Base-by-base conservation (phyloP, 1,284 basidiomycete genomes). In the Trichosporon sp. region DNA sequence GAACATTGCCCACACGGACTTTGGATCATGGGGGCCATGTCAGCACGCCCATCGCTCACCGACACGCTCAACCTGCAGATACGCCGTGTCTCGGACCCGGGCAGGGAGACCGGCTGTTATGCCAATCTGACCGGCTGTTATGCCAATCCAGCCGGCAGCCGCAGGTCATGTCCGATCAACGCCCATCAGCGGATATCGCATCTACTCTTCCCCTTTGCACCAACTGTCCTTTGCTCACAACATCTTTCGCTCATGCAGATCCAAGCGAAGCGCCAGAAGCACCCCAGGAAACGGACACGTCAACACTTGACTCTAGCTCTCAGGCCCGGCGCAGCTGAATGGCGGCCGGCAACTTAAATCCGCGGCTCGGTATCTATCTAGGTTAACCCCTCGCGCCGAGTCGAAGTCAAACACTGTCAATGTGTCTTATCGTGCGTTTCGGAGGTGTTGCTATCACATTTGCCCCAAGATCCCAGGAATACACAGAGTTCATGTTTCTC, bases 281-380 rank as follows among this genome's bases (percentile, higher is more conserved):
- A 48, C 21, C 51, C 51, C 51, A 16, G 16, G n/a, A 5, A 54
- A 11, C 10, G 51, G 51, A 54, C 51, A 54, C 51, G 51, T 54
- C 19, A 10, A 5, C 51, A 21, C 1, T 19, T 26, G 5, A 16
- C 51, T 54, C 51, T 26, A 26, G 51, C 6, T 54, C 26, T 54
- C 51, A 54, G 51, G 51, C 51, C 51, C 51, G n/a, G 19, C 19
- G n/a, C 19, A n/a, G 51, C 19, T 54, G 51, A 19, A 54, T 21
- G 16, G 26, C 26, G 19, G 8, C 51, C 51, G 51, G 51, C 51
- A 54, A 54, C 51, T 54, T 54, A 54, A 26, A 21, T 54, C 16
- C 19, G 51, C 51, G 51, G 51, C 21, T 54, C 51, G 51, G 51
- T 54, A 54, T 21, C 51, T 54, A 54, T 21, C 51, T 54, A 54